Evolutionary conservation across 139 green algal species (phyloP), one percentile per base, ranked within the genome.

Genomic region (Pedinophyceae sp.): DNA sequence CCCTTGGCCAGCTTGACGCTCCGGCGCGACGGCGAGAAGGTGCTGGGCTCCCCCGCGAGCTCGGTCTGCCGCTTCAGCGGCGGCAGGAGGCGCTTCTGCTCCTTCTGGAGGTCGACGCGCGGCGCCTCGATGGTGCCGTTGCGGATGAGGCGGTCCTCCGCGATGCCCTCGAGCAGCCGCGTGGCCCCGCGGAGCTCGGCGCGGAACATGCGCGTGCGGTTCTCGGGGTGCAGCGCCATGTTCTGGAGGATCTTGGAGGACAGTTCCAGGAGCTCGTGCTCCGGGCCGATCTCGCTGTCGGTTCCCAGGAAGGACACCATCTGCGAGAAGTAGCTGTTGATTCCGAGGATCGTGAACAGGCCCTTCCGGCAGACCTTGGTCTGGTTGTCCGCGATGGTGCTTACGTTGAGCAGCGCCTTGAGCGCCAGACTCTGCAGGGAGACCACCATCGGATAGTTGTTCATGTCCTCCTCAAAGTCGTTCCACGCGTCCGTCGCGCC

Each of bases 171-270:
- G 10, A 81, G 43, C 60, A 85, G 71, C 27, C n/a, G n/a, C n/a
- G n/a, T n/a, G 17, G 55, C 26, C 27, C 26, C 27, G n/a, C 48
- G 17, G 26, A 85, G 77, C 62, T 85, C 77, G 1, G 74, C 74
- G 52, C 75, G 75, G 62, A 83, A 85, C 49, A 85, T 26, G 2
- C 64, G 50, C 0, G 74, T 85, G 46, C 77, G 69, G 67, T 85
- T 85, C 24, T 68, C 43, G 19, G 71, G 71, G 57, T 85, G 74
- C 59, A 71, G 64, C 16, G 67, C 54, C 23, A 83, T 48, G 59
- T 85, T 85, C 27, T 79, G 70, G 10, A 81, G 43, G 60, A 85
- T 72, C 27, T 62, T 62, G n/a, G 58, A 65, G 55, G 66, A 59
- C 16, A 85, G 57, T 52, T 30, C 45, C n/a, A 58, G 27, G 17